Base-by-base conservation (phyloP, 441 rosid species). In the Syzygium malaccense region DNA sequence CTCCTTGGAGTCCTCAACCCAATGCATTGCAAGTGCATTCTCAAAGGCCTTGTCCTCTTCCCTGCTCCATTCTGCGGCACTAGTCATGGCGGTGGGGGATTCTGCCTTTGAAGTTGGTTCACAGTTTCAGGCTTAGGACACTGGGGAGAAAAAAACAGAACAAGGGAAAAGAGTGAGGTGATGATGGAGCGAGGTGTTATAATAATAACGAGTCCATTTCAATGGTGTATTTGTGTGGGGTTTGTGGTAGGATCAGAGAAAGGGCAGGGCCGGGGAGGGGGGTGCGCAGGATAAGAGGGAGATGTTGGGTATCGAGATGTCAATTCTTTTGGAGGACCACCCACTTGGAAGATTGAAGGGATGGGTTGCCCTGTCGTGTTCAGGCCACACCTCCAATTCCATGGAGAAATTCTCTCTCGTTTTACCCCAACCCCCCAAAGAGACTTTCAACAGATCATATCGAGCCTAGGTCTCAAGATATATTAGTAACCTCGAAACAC, bases 1-100 rank as follows among this genome's bases (percentile, higher is more conserved):
- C 89, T 96, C 96, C 3, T 93, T 62, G 14, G 92, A 92, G 60
- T 89, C 91, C n/a, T 90, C 92, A 37, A 57, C 89, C 93, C 95
- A 95, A 90, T 95, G 95, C 92, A 90, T 91, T 3, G 97, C 98
- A 60, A 96, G 95, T 79, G 95, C 94, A 84, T 93, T 93, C 91
- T 96, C 98, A 86, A 96, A 96, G 23, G 97, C 94, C 87, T 92
- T 94, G 55, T 96, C 97, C 89, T 96, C 99, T 88, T 94, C 99
- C 91, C 92, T 94, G 91, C 94, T 96, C 99, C 99, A 96, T 58
- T 80, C 87, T 53, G 78, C 88, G 86, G 90, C 92, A 89, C 91
- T 92, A 86, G 93, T 94, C 99, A 95, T 95, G 90, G 79, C 88
- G 88, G 66, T 55, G 62, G 54, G 54, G 54, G 62, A 10, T 5